Conservation (phyloP, 1,284 basidiomycete species). For the Vanrija pseudolonga region DNA sequence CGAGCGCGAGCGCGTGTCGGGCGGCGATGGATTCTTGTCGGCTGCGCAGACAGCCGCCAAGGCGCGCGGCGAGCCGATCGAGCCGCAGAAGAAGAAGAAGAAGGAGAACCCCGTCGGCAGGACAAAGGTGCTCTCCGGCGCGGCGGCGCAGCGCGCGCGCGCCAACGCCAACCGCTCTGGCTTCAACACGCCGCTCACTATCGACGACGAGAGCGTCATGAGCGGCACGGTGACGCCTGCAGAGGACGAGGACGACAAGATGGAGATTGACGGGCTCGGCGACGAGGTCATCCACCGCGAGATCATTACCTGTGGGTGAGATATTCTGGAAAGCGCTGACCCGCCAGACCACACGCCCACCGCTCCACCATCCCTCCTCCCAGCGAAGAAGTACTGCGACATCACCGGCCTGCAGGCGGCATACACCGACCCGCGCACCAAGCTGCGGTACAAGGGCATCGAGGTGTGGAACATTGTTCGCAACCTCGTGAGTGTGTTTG, state of each 20-base stretch:
- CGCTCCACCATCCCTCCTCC: constrained; percentile 47
- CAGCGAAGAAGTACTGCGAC: constrained; percentile 54
- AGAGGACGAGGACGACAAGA: constrained; percentile 5
- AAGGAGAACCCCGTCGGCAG: constrained; percentile 20
- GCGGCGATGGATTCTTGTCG: constrained; percentile 42
- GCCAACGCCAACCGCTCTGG: constrained; percentile 4
- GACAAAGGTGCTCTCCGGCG: constrained; percentile 2
- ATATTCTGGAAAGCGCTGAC: neutral
- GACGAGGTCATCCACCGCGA: constrained; percentile 18
- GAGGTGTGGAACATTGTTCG: constrained; percentile 49
- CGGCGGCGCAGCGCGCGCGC: constrained; percentile 6
- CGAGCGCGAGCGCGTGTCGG: constrained; percentile 41
- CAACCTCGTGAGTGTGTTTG: constrained; percentile 35
- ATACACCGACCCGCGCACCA: constrained; percentile 50
- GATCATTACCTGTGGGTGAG: constrained; percentile 46
- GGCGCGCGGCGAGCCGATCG: constrained; percentile 37
- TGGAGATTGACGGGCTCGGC: constrained; percentile 16
- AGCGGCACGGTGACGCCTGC: constrained; percentile 14
- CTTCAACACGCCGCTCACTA: constrained; percentile 24
- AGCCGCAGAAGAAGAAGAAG: constrained; percentile 42
- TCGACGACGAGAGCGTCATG: constrained; percentile 16
- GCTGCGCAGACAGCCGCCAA: constrained; percentile 34
- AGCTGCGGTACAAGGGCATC: constrained; percentile 48
- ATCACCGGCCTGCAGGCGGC: constrained; percentile 52
- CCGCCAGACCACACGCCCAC: constrained; percentile 44